These are phyloP conservation scores for Populus trichocarpa DNA, from an alignment of 441 rosid species.

Conservation along the genomic window DNA sequence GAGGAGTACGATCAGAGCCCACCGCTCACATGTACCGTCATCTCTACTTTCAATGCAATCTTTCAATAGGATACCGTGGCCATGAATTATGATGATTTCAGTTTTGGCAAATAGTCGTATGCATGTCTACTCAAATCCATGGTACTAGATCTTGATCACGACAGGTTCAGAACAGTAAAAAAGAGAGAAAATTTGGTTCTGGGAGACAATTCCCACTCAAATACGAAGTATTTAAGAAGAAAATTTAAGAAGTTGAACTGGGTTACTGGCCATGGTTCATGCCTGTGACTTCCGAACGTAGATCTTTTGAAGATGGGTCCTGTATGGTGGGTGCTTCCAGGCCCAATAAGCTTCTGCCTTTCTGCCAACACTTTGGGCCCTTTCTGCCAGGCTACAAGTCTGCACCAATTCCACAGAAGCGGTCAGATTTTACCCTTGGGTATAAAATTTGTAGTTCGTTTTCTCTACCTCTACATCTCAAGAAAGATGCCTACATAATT, in stretches of 20 bases:
- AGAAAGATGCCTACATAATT: no score
- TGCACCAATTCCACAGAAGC: no score
- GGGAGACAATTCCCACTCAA: background rate
- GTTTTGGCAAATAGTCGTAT: background rate
- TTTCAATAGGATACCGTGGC: background rate
- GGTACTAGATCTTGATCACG: background rate
- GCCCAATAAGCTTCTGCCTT: no score
- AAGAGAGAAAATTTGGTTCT: no score
- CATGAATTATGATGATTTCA: background rate
- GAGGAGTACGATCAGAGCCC: background rate
- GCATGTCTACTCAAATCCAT: background rate
- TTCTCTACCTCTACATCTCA: no score
- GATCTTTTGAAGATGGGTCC: background rate
- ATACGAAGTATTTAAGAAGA: background rate
- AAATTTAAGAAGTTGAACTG: background rate
- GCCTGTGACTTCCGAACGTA: background rate
- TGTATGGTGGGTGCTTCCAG: no score
- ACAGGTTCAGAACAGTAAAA: background rate
- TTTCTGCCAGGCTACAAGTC: no score
- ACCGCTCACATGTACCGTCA: constrained; percentile 1
- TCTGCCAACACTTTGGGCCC: no score
- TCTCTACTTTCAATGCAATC: background rate
- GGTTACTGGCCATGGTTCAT: no score
- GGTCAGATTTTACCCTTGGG: no score
- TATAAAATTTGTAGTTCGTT: no score